Evolutionary conservation across 345 rosid species (phyloP).

Genomic region (Boechera stricta): DNA sequence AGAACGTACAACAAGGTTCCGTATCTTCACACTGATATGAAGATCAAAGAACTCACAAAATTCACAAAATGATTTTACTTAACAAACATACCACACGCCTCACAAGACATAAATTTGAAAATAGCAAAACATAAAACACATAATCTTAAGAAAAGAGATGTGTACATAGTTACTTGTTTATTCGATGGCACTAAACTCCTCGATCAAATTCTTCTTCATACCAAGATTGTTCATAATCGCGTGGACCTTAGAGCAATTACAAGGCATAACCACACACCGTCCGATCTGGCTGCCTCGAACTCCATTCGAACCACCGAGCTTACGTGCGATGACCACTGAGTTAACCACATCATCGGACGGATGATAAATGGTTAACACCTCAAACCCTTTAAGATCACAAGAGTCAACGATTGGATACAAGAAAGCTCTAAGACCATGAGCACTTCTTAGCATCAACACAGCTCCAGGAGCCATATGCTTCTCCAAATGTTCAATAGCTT

Average conservation of each 20-base stretch:
- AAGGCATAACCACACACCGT: constrained; percentile 50
- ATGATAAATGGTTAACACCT: constrained; percentile 73
- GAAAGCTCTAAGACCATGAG: constrained; percentile 86
- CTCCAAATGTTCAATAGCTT: constrained; percentile 62
- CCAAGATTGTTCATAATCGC: constrained; percentile 48
- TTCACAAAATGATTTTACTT: not conserved
- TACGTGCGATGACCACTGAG: constrained; percentile 83
- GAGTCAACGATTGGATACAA: constrained; percentile 84
- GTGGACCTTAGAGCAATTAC: constrained; percentile 67
- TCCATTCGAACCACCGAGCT: constrained; percentile 41
- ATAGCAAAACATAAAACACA: constrained; percentile 29
- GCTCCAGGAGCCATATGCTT: constrained; percentile 71
- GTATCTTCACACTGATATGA: constrained; percentile 19
- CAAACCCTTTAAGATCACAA: constrained; percentile 71
- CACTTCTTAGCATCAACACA: constrained; percentile 76
- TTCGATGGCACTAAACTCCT: constrained; percentile 47
- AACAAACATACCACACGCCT: constrained; percentile 21
- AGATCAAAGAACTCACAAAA: constrained; percentile 27
- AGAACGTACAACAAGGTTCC: not conserved
- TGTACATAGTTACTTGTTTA: constrained; percentile 19
- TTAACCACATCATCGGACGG: constrained; percentile 88
- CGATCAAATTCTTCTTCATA: constrained; percentile 61
- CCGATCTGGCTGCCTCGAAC: constrained; percentile 17
- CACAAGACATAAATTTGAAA: constrained; percentile 5
- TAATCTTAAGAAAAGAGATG: not conserved